These are phyloP conservation scores for Cladophialophora immunda DNA, from an alignment of 2,329 filamentous ascomycete genomes.

Conservation along the genomic window DNA sequence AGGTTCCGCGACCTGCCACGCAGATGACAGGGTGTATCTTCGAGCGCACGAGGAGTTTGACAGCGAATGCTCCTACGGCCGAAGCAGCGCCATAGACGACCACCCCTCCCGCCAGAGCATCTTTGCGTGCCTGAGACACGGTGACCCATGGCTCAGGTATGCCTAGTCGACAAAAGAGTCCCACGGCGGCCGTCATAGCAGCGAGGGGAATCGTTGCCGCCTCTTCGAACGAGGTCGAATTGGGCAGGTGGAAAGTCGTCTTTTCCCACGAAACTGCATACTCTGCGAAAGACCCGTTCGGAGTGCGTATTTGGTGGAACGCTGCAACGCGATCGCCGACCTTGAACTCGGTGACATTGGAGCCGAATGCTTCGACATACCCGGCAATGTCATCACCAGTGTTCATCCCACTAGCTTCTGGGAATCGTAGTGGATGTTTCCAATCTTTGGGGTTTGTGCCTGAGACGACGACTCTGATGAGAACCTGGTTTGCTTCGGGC, in stretches of 20 bases:
- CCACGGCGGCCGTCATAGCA: constrained; percentile 36
- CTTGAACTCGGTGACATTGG: constrained; percentile 63
- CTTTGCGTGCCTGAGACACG: constrained; percentile 32
- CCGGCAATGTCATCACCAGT: constrained; percentile 63
- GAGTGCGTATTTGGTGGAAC: constrained; percentile 59
- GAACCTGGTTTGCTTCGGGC: constrained; percentile 49
- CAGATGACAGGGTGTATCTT: constrained; percentile 71
- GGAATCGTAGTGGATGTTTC: constrained; percentile 43
- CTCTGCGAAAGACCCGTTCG: constrained; percentile 64
- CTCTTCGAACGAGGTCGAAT: constrained; percentile 63
- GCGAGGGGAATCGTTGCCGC: constrained; percentile 38
- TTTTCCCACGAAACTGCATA: constrained; percentile 64
- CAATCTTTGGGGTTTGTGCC: constrained; percentile 63
- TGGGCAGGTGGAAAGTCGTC: constrained; percentile 65
- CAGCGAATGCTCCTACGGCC: constrained; percentile 66
- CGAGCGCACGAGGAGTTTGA: constrained; percentile 64
- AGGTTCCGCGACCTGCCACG: constrained; percentile 62
- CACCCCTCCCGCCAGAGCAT: constrained; percentile 43
- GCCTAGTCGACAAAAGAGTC: constrained; percentile 31
- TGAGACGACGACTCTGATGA: constrained; percentile 53
- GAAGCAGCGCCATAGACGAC: constrained; percentile 66
- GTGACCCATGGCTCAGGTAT: constrained; percentile 37
- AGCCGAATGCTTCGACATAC: constrained; percentile 61
- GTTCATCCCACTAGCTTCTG: constrained; percentile 45
- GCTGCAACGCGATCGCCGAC: constrained; percentile 64